Conservation (phyloP, 768 basidiomycete species). For the Termitomyces sp. region DNA sequence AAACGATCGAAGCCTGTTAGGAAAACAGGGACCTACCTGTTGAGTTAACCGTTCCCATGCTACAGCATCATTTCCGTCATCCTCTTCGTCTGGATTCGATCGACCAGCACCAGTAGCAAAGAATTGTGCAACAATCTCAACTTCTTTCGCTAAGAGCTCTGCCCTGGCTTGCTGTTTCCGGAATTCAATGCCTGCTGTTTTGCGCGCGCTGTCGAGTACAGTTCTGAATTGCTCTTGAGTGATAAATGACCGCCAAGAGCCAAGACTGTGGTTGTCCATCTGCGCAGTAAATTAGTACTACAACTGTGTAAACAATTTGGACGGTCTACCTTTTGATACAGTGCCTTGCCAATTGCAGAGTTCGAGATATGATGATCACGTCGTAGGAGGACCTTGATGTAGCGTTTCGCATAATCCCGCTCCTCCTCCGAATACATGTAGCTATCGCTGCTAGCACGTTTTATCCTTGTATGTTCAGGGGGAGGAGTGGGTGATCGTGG, state of each 20-base stretch:
- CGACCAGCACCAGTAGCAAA: slow-evolving; percentile 43
- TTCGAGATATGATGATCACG: slow-evolving; percentile 42
- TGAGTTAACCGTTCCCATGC: slow-evolving; percentile 46
- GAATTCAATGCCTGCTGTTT: slow-evolving; percentile 44
- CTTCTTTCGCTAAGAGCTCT: slow-evolving; percentile 30
- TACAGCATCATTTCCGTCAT: slow-evolving; percentile 34
- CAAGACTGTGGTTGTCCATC: slow-evolving; percentile 54
- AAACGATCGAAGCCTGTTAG: neutral
- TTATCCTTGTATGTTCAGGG: slow-evolving; percentile 24
- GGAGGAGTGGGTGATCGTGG: slow-evolving; percentile 44
- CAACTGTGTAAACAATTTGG: neutral
- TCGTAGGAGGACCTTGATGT: slow-evolving; percentile 39
- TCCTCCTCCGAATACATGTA: slow-evolving; percentile 50
- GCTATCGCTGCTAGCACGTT: slow-evolving; percentile 9
- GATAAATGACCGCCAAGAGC: slow-evolving; percentile 47
- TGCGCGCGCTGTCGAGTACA: slow-evolving; percentile 41
- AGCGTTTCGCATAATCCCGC: slow-evolving; percentile 37
- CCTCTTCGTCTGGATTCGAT: slow-evolving; percentile 23
- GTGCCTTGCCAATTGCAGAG: slow-evolving; percentile 27
- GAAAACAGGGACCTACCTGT: slow-evolving; percentile 30
- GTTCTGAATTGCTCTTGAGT: slow-evolving; percentile 21
- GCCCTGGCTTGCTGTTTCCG: slow-evolving; percentile 32
- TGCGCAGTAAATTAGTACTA: slow-evolving; percentile 19
- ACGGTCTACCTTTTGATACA: slow-evolving; percentile 41
- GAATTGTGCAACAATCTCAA: slow-evolving; percentile 44